phyloP scores from a whole-genome alignment of 768 basidiomycete species.

The Lactifluus hygrophoroides region DNA sequence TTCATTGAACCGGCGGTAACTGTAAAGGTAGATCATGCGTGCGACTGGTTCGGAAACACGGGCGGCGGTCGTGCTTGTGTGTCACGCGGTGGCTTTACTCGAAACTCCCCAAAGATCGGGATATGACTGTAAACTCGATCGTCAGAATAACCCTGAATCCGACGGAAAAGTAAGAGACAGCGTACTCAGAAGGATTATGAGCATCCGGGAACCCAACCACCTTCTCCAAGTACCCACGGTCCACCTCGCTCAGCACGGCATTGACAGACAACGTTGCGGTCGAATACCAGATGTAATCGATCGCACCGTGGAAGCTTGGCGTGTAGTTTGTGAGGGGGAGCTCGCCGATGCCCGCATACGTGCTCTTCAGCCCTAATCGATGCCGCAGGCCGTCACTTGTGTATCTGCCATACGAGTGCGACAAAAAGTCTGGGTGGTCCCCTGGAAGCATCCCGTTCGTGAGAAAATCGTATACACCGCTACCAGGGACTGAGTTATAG shows the following conservation, averaged over 20 bases:
- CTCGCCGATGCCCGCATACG: slow-evolving; percentile 59
- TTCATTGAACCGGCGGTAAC: slow-evolving; percentile 8
- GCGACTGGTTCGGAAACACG: slow-evolving; percentile 33
- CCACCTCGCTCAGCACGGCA: slow-evolving; percentile 83
- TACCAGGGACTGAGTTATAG: slow-evolving; percentile 82
- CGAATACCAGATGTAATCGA: slow-evolving; percentile 95
- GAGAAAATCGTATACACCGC: slow-evolving; percentile 89
- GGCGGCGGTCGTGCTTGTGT: slow-evolving; percentile 30
- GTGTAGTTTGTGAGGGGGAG: slow-evolving; percentile 82
- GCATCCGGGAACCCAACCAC: slow-evolving; percentile 95
- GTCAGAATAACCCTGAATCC: slow-evolving; percentile 12
- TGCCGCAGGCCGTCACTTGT: slow-evolving; percentile 86
- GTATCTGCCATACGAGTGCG: slow-evolving; percentile 83
- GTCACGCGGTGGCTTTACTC: slow-evolving; percentile 65
- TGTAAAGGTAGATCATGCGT: slow-evolving; percentile 24
- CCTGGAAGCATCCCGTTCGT: slow-evolving; percentile 58
- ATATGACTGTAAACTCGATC: slow-evolving; percentile 47
- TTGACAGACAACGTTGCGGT: slow-evolving; percentile 64
- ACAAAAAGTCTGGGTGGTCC: slow-evolving; percentile 88
- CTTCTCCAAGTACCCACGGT: slow-evolving; percentile 75
- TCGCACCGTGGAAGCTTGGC: slow-evolving; percentile 74
- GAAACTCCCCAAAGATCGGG: slow-evolving; percentile 64
- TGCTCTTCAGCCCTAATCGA: slow-evolving; percentile 72
- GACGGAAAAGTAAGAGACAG: slow-evolving; percentile 14
- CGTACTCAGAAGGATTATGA: slow-evolving; percentile 94